phyloP scores from a whole-genome alignment of 2,329 filamentous ascomycete genomes.

The Phialophora expanda region DNA sequence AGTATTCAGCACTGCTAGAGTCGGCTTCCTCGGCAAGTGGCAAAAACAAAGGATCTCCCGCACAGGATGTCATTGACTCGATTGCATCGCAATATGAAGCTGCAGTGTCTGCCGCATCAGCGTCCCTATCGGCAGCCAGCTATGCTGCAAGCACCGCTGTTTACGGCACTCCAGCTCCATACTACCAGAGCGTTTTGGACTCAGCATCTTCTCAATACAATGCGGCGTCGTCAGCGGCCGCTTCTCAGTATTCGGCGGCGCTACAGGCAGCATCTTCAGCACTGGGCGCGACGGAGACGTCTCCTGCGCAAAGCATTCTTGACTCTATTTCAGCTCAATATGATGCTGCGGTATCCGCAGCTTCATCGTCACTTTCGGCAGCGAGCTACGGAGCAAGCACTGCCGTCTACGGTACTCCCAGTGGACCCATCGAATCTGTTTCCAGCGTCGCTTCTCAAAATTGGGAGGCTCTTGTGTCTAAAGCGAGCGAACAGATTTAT shows the following conservation, averaged over 20 bases:
- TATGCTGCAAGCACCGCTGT: constrained; percentile 48
- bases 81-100: constrained; percentile 54
- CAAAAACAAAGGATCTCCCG: constrained; percentile 43
- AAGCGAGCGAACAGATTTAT: constrained; percentile 72
- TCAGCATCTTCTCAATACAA: constrained; percentile 47
- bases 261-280: constrained; percentile 50
- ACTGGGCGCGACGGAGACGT: constrained; percentile 44
- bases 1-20: constrained; percentile 48
- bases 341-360: constrained; percentile 50
- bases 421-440: constrained; percentile 53
- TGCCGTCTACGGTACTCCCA: constrained; percentile 52
- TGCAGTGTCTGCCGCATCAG: constrained; percentile 53
- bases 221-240: constrained; percentile 47
- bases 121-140: constrained; percentile 48
- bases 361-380: constrained; percentile 50
- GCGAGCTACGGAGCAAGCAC: constrained; percentile 51
- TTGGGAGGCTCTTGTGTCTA: constrained; percentile 68
- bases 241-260: constrained; percentile 48
- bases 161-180: constrained; percentile 43
- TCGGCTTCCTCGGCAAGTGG: constrained; percentile 49
- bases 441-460: constrained; percentile 64
- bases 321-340: constrained; percentile 55
- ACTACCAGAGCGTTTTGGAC: constrained; percentile 46
- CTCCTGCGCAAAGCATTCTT: constrained; percentile 49
- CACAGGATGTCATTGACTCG: constrained; percentile 49